Evolutionary conservation across 1,284 basidiomycete genomes (phyloP).

Genomic region (Cutaneotrichosporon cavernicola): DNA sequence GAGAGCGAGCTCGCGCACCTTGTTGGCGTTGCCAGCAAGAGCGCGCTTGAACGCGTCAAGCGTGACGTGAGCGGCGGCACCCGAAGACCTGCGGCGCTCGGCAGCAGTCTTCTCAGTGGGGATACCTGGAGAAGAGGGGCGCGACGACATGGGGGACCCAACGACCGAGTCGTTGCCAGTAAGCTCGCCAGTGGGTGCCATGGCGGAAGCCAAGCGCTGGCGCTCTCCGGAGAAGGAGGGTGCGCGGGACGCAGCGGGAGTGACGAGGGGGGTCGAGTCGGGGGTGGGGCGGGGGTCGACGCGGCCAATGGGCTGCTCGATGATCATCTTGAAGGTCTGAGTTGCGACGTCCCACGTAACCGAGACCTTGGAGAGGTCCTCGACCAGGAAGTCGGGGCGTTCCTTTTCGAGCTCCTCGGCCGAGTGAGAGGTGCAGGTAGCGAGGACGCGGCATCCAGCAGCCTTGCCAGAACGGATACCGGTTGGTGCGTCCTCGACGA

Average conservation of each 20-base stretch:
- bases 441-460: conserved; percentile 53
- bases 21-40: conserved; percentile 43
- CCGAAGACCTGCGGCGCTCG: conserved; percentile 33
- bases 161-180: conserved; percentile 53
- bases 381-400: conserved; percentile 54
- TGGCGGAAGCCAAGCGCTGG: conserved; percentile 23
- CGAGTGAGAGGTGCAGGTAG: conserved; percentile 55
- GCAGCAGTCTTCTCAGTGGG: conserved; percentile 30
- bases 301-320: conserved; percentile 52
- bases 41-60: conserved; percentile 53
- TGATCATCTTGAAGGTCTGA: conserved; percentile 49
- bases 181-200: conserved; percentile 37
- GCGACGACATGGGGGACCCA: conserved; percentile 41
- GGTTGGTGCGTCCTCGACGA: conserved; percentile 56
- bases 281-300: conserved; percentile 47
- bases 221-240: conserved; percentile 45
- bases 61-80: conserved; percentile 32
- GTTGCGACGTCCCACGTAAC: conserved; percentile 47
- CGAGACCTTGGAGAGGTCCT: conserved; percentile 51
- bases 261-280: conserved; percentile 51
- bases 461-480: conserved; percentile 55
- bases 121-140: conserved; percentile 43
- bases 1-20: conserved; percentile 21
- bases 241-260: conserved; percentile 49
- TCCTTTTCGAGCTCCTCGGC: conserved; percentile 52